Evolutionary conservation across 768 basidiomycete species (phyloP), one percentile per base, ranked within the genome.

Genomic region (Calocera cornea): DNA sequence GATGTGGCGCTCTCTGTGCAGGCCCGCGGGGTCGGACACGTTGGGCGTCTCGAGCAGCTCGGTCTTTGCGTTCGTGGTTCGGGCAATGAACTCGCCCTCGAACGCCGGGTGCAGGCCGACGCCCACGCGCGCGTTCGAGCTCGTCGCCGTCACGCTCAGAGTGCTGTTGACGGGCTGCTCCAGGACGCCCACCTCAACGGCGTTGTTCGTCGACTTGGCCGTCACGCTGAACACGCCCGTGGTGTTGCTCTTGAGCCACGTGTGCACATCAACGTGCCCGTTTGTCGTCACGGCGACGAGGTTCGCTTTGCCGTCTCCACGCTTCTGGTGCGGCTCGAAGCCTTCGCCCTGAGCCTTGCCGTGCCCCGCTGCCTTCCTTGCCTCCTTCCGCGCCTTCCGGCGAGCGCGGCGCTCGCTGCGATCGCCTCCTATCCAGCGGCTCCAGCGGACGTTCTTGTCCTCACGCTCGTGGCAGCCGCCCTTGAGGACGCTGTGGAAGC

Each of bases 1-100:
- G 31, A 60, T 60, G 10, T 60, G 24, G 14, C 54, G 11, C 27
- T 29, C 54, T 5, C 54, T 14, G 54, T 60, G 24, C 27, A 60
- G 22, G 14, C 54, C 54, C 27, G 54, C 54, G 7, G 54, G 54
- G 54, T 60, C 54, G 54, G 24, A 29, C 14, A 60, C 54, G 31
- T 60, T 60, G 31, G 54, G 54, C 24, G 54, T 60, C n/a, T 74
- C 66, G 34, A 70, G 67, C n/a, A 78, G 64, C 65, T 79, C 78
- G 3, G 27, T 16, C 31, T 60, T 60, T 5, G 5, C 54, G 31
- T 60, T 74, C 50, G 19, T 72, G 72, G 19, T 77, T 72, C 24
- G 72, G 75, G 67, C 79, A 75, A 72, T 77, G 68, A 81, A 78
- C 27, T 47, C 65, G 54, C 81, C 82, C 68, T 82, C 79, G 69